These are phyloP conservation scores for Striga asiatica DNA, from an alignment of 257 asterid genomes.

Conservation along the genomic window DNA sequence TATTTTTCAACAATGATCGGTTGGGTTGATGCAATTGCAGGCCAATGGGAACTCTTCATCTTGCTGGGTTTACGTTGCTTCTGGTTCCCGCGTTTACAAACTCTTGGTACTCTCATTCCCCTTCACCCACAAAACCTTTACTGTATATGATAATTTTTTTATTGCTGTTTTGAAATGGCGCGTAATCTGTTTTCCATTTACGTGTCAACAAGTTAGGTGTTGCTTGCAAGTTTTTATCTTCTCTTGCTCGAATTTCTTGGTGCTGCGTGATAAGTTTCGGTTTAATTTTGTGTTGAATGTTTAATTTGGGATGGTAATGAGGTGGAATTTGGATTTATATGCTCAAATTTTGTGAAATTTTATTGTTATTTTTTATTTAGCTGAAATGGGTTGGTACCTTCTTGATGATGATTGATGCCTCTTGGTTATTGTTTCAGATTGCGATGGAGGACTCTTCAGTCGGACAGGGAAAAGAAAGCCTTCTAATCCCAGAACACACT, in stretches of 20 bases:
- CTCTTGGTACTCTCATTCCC: conserved; percentile 33
- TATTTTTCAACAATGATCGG: background rate
- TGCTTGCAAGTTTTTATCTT: too few species aligned
- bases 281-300: too few species aligned
- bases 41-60: conserved; percentile 38
- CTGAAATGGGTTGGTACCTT: too few species aligned
- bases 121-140: background rate
- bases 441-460: conserved; percentile 50
- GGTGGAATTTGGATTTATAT: too few species aligned
- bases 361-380: too few species aligned
- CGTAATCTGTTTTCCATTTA: too few species aligned
- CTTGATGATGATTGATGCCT: too few species aligned
- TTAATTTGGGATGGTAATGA: too few species aligned
- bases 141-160: background rate
- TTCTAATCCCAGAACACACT: conserved; percentile 69
- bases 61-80: conserved; percentile 81
- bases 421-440: conserved; percentile 37
- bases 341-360: too few species aligned
- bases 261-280: background rate
- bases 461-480: conserved; percentile 69
- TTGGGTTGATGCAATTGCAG: conserved; percentile 32
- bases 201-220: too few species aligned
- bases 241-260: too few species aligned
- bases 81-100: conserved; percentile 56
- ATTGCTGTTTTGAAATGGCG: background rate